Base-by-base conservation (phyloP, 495 filamentous ascomycete species). In the Sabuloglossum arenarium region DNA sequence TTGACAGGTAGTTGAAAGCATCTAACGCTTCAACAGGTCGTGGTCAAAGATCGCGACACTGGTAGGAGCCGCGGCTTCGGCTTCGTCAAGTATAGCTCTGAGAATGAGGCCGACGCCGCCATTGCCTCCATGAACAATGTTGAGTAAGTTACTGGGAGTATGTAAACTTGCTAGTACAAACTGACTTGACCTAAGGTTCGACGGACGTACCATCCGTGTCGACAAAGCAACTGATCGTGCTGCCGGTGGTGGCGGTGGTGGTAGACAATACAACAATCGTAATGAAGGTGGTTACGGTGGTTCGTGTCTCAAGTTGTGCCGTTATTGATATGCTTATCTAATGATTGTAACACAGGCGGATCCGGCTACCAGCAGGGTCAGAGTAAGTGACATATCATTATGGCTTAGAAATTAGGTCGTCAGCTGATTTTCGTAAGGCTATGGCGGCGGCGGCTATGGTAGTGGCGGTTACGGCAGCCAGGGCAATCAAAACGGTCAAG, bases 31-130 rank as follows among this genome's bases (percentile, higher is more conserved):
- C 28, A 59, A 27, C 59, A 98, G 91, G 82, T 94, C 60, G 90
- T 99, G 57, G 88, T 97, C 62, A 97, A 94, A 73, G 91, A 99
- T 67, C 88, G 87, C 61, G 89, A 96, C 65, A 96, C 91, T 59
- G 79, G 85, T 57, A 87, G 93, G 66, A 94, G 88, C 73, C 87
- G 91, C 67, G 91, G 91, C 37, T 99, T 97, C 66, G 91, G 91
- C 25, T 99, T 99, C 67, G 88, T 99, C 49, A 82, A 87, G 59
- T 99, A 88, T 70, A 67, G 75, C 42, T 79, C 75, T 56, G 87
- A 94, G 21, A 66, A 76, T n/a, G 86, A 94, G 61, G 91, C 93
- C 32, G 79, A 91, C 57, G 70, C 72, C 46, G 91, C 91, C 30
- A 91, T 93, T 66, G 62, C 67, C 3, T 71, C 67, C 31, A 95